phyloP scores from a whole-genome alignment of 176 grass and related monocot genomes.

The Calamus simplicifolius region DNA sequence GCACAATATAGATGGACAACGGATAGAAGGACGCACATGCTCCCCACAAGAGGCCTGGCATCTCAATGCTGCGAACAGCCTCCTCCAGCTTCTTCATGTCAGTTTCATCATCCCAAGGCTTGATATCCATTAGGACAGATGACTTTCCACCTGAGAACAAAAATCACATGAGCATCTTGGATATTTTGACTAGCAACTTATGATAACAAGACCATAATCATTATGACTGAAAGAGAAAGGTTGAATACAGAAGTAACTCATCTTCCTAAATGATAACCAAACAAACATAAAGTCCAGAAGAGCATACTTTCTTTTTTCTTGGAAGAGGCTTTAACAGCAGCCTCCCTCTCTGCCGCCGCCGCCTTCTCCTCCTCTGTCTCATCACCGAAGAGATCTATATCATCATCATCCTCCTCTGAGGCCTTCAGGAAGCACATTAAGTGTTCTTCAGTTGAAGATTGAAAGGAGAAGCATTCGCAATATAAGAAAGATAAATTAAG shows the following conservation, averaged over 20 bases:
- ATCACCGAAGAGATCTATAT: constrained; percentile 64
- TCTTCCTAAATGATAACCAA: no score
- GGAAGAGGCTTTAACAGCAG: constrained; percentile 43
- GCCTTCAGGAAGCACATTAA: constrained; percentile 13
- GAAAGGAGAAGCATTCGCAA: no score
- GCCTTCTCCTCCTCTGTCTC: constrained; percentile 76
- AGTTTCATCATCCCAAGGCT: constrained; percentile 97
- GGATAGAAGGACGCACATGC: constrained; percentile 42
- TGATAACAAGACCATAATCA: no score
- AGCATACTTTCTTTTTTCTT: constrained; percentile 82
- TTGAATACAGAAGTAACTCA: no score
- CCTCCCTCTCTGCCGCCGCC: constrained; percentile 38
- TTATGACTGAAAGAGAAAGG: no score
- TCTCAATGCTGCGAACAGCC: constrained; percentile 62
- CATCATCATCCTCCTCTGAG: constrained; percentile 31
- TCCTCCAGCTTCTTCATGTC: constrained; percentile 97
- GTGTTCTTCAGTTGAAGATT: no score
- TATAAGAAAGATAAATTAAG: no score
- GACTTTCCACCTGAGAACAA: constrained; percentile 70
- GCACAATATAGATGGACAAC: neutral
- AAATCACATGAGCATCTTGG: neutral
- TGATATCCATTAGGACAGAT: constrained; percentile 81
- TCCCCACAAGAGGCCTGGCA: constrained; percentile 86
- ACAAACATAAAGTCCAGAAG: neutral
- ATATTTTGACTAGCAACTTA: neutral